Evolutionary conservation across 78 protist species (phyloP).

Genomic region (Blattamonas nauphoetae): DNA sequence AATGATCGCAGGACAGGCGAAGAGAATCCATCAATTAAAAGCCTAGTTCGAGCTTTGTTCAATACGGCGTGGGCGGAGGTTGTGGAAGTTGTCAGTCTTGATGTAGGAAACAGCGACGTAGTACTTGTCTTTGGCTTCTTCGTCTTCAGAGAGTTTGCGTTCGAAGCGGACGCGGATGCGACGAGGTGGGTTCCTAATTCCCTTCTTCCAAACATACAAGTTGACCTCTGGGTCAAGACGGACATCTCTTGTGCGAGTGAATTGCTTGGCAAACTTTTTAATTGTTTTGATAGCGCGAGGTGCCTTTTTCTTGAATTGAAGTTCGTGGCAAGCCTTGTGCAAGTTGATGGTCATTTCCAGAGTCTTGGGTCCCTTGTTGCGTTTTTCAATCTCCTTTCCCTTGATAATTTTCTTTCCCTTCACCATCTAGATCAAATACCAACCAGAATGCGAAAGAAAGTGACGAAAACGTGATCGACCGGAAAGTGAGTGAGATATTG

Average conservation of each 20-base stretch:
- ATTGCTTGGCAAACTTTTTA: conserved; percentile 53
- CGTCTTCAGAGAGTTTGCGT: conserved; percentile 81
- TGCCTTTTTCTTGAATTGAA: conserved; percentile 72
- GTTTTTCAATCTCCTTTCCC: not conserved
- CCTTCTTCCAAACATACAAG: conserved; percentile 68
- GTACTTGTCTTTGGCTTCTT: conserved; percentile 68
- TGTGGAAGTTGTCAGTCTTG: conserved; percentile 49
- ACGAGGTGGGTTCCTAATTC: conserved; percentile 65
- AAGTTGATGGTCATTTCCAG: not conserved
- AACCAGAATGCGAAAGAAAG: no score
- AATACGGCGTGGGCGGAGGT: not conserved
- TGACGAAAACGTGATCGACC: no score
- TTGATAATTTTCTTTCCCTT: not conserved
- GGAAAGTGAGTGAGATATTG: no score
- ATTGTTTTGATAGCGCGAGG: conserved; percentile 73
- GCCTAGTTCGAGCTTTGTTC: no score
- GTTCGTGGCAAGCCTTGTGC: not conserved
- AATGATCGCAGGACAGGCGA: no score
- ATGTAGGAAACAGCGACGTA: conserved; percentile 70
- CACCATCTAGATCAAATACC: no score
- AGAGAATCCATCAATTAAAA: no score
- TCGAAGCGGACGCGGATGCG: conserved; percentile 76
- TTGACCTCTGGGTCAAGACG: conserved; percentile 70
- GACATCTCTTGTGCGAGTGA: conserved; percentile 78
- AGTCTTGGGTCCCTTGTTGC: not conserved